A percentile compares a stretch with the other conserved stretches of the same genome.
Evolutionary conservation across 352 stramenopile genomes (phyloP).

Genomic region (Phytophthora ramorum): DNA sequence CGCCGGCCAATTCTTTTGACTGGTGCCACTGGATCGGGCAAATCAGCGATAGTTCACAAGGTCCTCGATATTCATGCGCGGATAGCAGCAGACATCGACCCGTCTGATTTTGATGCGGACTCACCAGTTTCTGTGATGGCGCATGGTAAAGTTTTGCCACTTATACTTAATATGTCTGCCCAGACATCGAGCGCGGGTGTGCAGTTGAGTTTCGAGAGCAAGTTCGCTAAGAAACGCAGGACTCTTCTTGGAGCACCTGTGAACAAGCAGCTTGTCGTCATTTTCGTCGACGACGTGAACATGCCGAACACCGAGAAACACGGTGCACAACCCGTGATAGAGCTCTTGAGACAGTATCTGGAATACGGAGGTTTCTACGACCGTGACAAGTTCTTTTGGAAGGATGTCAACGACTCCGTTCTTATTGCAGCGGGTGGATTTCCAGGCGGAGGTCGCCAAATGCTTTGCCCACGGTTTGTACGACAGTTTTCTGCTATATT

Average conservation of each 20-base stretch:
- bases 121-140: conserved; percentile 26
- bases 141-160: conserved; percentile 46
- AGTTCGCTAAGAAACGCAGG: conserved; percentile 93
- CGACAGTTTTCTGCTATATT: conserved; percentile 73
- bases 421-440: conserved; percentile 70
- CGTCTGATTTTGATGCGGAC: conserved; percentile 12
- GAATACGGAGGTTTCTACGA: conserved; percentile 84
- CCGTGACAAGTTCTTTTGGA: conserved; percentile 86
- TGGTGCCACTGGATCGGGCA: conserved; percentile 88
- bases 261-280: conserved; percentile 72
- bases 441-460: conserved; percentile 60
- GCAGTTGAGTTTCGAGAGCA: conserved; percentile 90
- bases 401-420: conserved; percentile 73
- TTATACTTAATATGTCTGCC: conserved; percentile 87
- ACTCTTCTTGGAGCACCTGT: conserved; percentile 89
- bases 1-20: conserved; percentile 88
- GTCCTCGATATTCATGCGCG: conserved; percentile 55
- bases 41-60: conserved; percentile 86
- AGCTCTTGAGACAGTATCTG: conserved; percentile 78
- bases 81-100: conserved; percentile 28
- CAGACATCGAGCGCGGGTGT: conserved; percentile 85
- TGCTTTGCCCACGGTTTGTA: conserved; percentile 69
- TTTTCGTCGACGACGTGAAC: conserved; percentile 94
- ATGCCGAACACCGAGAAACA: conserved; percentile 84
- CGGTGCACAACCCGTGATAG: conserved; percentile 77